Conservation (phyloP, 2,329 filamentous ascomycete species). For the Westerdykella sp. region DNA sequence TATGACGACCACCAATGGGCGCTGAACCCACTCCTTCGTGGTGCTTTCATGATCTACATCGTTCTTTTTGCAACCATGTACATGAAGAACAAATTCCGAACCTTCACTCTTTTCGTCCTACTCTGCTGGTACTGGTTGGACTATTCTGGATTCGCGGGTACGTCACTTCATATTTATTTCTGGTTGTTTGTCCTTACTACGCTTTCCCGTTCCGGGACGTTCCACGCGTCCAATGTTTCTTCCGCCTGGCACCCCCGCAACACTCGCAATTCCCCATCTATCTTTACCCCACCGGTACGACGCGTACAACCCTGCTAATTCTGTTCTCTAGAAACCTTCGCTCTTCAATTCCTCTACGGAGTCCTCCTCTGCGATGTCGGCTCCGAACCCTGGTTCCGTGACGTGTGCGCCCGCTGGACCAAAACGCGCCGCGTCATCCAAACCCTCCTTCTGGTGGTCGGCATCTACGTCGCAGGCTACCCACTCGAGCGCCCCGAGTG, state of each 20-base stretch:
- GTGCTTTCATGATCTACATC: slow-evolving; percentile 48
- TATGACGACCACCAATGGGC: slow-evolving; percentile 54
- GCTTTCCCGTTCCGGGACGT: too few species aligned
- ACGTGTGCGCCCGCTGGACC: slow-evolving; percentile 38
- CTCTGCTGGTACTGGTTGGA: slow-evolving; percentile 47
- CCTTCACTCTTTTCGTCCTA: slow-evolving; percentile 43
- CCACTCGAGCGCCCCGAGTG: slow-evolving; percentile 48
- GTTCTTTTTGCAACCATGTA: slow-evolving; percentile 44
- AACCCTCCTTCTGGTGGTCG: slow-evolving; percentile 37
- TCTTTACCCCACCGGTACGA: neutral
- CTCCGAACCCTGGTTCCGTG: slow-evolving; percentile 42
- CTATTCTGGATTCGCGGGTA: slow-evolving; percentile 42
- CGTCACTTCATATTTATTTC: slow-evolving; percentile 8
- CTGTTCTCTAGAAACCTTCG: slow-evolving; percentile 45
- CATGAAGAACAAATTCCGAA: slow-evolving; percentile 45
- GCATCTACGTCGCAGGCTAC: slow-evolving; percentile 46
- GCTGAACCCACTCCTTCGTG: slow-evolving; percentile 45
- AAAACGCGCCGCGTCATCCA: slow-evolving; percentile 37
- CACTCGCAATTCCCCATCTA: neutral
- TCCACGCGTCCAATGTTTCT: too few species aligned
- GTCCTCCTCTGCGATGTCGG: slow-evolving; percentile 49
- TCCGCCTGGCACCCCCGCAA: too few species aligned
- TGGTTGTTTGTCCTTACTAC: neutral
- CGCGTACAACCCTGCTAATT: slow-evolving; percentile 6
- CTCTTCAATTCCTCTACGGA: slow-evolving; percentile 48